Evolutionary conservation across 1,284 basidiomycete genomes (phyloP), one percentile per base, ranked within the genome.

Genomic region (Boletus semigastroideus): DNA sequence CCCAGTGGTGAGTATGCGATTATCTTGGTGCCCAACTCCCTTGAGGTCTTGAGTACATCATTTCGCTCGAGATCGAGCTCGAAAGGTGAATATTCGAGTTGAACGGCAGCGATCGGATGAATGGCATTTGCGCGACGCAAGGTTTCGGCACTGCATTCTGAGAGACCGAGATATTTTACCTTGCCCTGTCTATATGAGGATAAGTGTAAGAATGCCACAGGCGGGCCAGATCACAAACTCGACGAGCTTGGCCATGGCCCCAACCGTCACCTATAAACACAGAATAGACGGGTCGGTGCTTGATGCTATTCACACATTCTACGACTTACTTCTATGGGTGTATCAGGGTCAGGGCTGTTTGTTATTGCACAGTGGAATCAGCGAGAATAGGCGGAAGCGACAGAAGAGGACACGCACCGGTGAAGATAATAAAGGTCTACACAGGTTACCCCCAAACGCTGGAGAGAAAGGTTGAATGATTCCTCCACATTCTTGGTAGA

Each of bases 51-150:
- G 7, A 49, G 27, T n/a, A 43, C 34, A 16, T 42, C 28, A 16
- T 49, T 49, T 28, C 13, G 37, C 42, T 49, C 42, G 10, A 69
- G 63, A n/a, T 61, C 61, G 10, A 71, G 59, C 17, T 71, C 69
- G 57, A 74, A 78, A 0, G 78, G 73, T 4, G 72, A 76, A 51
- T 71, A 72, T 46, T 80, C 78, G 31, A 77, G 61, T 57, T 80
- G 76, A n/a, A 80, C 61, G 0, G 72, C 73, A 7, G 72, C 63
- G 28, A 80, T 71, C 12, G 70, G 70, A 36, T 72, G 69, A 14
- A 74, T 53, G 6, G 63, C 62, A 25, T 67, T 68, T 2, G 80
- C 80, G 19, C 77, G 73, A 13, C 78, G 71, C 19, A 82, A 62
- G 0, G 78, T 78, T 2, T 61, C 62, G 6, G 72, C 72, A 2